Evolutionary conservation across 2,329 filamentous ascomycete genomes (phyloP).

Genomic region (Aspergillus candidus): DNA sequence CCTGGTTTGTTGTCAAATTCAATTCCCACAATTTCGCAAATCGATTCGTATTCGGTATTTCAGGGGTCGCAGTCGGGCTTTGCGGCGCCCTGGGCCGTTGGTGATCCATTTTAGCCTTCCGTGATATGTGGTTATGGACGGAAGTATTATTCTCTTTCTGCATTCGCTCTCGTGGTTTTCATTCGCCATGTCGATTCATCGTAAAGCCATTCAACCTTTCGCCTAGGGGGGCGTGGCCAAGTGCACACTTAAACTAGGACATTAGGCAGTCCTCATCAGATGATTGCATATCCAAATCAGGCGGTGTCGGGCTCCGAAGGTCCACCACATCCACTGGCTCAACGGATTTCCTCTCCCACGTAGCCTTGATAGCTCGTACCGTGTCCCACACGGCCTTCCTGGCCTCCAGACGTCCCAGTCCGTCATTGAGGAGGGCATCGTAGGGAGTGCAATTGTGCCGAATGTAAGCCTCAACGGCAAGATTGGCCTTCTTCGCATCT

Average conservation of each 20-base stretch:
- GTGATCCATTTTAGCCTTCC: neutral
- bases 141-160: no score
- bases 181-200: no score
- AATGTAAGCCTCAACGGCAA: conserved; percentile 42
- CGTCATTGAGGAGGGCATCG: conserved; percentile 27
- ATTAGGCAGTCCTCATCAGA: neutral
- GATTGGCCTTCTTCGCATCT: conserved; percentile 29
- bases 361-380: conserved; percentile 23
- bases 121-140: neutral
- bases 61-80: neutral
- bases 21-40: neutral
- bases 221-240: no score
- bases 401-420: conserved; percentile 22
- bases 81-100: neutral
- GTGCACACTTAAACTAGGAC: neutral
- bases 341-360: conserved; percentile 23
- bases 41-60: neutral
- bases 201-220: no score
- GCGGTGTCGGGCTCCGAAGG: neutral
- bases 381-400: conserved; percentile 26
- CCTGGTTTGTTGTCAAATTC: neutral
- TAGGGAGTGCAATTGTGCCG: conserved; percentile 39
- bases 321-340: no score
- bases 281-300: neutral
- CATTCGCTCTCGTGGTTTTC: no score